Percentiles rank a stretch among this genome's conserved stretches.
Evolutionary conservation across 768 basidiomycete species (phyloP).

Genomic region (Lanmaoa pseudosensibilis): DNA sequence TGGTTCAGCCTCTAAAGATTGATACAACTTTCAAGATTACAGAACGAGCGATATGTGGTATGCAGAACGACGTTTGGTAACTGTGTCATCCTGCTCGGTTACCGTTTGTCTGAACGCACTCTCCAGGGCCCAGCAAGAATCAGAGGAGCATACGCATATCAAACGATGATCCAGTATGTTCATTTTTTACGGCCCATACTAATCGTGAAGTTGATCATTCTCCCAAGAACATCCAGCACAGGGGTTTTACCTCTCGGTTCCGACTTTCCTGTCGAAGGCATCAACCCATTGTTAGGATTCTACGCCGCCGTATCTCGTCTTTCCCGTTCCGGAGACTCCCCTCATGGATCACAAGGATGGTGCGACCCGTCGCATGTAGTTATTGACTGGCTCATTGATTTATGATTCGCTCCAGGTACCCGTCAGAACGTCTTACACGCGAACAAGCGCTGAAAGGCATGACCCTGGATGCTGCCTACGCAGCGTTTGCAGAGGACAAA

Average conservation of each 20-base stretch:
- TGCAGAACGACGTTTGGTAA: constrained; percentile 76
- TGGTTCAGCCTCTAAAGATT: not conserved
- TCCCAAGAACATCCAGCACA: constrained; percentile 48
- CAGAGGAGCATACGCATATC: constrained; percentile 89
- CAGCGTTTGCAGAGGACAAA: constrained; percentile 70
- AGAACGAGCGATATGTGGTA: constrained; percentile 93
- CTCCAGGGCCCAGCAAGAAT: constrained; percentile 78
- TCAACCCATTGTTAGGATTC: constrained; percentile 87
- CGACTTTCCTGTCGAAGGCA: constrained; percentile 91
- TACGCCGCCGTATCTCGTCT: constrained; percentile 85
- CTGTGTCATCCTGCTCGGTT: constrained; percentile 1
- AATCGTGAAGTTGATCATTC: not conserved
- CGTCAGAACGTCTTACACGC: constrained; percentile 72
- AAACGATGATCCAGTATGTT: constrained; percentile 65
- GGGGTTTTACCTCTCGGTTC: constrained; percentile 78
- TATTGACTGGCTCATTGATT: not conserved
- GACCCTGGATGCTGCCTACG: constrained; percentile 89
- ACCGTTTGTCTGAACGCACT: not conserved
- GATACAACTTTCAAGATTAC: not conserved
- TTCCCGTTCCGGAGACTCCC: constrained; percentile 66
- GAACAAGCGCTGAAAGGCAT: constrained; percentile 85
- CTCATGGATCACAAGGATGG: constrained; percentile 86
- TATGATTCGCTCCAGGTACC: constrained; percentile 55
- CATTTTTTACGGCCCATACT: not conserved
- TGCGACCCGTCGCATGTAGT: constrained; percentile 33